Conservation (phyloP, 441 rosid genomes). For the Geranium incanum region DNA sequence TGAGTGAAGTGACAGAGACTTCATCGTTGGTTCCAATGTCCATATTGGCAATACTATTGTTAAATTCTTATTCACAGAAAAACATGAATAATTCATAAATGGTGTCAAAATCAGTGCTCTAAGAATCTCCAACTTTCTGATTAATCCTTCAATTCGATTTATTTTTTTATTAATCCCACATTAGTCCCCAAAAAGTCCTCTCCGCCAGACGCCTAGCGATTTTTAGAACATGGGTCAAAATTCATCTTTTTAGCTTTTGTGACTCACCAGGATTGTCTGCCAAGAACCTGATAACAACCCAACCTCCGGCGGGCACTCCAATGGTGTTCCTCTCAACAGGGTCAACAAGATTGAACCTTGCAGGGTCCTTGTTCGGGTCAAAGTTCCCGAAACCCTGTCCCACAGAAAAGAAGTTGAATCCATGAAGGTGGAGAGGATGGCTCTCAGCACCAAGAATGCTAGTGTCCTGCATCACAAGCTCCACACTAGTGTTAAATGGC, state of each 20-base stretch:
- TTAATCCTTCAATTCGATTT: no score
- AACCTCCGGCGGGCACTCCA: constrained; percentile 62
- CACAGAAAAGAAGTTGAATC: constrained; percentile 55
- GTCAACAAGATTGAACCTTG: constrained; percentile 47
- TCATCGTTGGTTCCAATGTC: no score
- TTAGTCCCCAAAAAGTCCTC: no score
- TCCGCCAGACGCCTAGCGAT: no score
- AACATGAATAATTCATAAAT: no score
- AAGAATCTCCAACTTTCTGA: no score
- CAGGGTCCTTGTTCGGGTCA: constrained; percentile 40
- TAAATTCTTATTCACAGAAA: no score
- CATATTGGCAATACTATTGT: no score
- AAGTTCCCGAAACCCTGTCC: constrained; percentile 56
- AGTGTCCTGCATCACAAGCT: constrained; percentile 55
- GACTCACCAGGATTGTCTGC: constrained; percentile 60
- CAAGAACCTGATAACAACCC: constrained; percentile 55
- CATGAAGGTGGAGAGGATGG: constrained; percentile 22
- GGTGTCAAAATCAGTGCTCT: no score
- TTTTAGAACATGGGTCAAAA: no score
- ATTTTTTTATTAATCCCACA: no score
- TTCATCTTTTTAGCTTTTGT: constrained; percentile 1
- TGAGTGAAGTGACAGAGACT: no score
- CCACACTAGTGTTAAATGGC: constrained; percentile 48
- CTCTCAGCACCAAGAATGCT: constrained; percentile 42
- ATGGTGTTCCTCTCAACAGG: constrained; percentile 57